Base-by-base conservation (phyloP, 768 basidiomycete genomes). In the Tricholoma furcatifolium region DNA sequence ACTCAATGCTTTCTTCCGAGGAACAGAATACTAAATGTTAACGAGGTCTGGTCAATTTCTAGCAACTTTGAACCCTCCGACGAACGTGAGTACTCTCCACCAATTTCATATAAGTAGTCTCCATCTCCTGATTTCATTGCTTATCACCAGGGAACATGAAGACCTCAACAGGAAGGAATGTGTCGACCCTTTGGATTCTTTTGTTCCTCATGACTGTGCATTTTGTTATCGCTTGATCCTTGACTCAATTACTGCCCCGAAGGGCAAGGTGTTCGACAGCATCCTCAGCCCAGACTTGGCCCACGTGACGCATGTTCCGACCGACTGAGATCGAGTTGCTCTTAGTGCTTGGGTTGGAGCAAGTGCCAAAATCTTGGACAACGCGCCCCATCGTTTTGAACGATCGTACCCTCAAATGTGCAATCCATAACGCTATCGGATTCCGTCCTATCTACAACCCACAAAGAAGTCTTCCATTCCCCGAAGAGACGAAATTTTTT, bases 101-200 rank as follows among this genome's bases (percentile, higher is more conserved):
- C 24, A 27, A 21, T 36, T 15, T 36, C 39, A 11, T 40, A 12
- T 6, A n/a, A n/a, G n/a, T n/a, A 23, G 31, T 18, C 17, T 41
- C 14, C 40, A 30, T 10, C 27, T 17, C 27, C 31, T 17, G 40
- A 50, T 35, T 32, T 31, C 41, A 42, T 21, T 45, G 8, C 44
- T 23, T 18, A 8, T 18, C 21, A 41, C 20, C 43, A 53, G 18
- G 51, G 51, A 42, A 24, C 18, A 46, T n/a, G 2, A 27, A 11
- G 9, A 32, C 51, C 44, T 41, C 51, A 46, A 45, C 31, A 34
- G 45, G 51, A 52, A 52, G 43, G 36, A 31, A 14, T 8, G 15
- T 35, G 34, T 34, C 5, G 11, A 20, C 34, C n/a, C 3, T 14
- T 7, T 20, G 45, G 31, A 9, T 9, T n/a, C 23, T 20, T 12